These are phyloP conservation scores for Lipomyces anomalus DNA, from an alignment of 805 yeast genomes.

Conservation along the genomic window DNA sequence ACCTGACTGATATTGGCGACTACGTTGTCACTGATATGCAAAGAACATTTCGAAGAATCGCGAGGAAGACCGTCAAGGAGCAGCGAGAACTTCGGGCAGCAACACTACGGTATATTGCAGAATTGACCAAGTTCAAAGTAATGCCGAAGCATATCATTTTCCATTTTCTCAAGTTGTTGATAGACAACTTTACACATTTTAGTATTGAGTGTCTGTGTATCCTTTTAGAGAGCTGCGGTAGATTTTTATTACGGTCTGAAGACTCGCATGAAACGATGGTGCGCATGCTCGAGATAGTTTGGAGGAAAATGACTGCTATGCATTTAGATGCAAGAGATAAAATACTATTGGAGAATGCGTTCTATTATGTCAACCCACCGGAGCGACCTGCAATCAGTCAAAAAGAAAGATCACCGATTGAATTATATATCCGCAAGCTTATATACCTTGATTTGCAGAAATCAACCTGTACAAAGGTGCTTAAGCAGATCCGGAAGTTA, in stretches of 20 bases:
- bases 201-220: constrained; percentile 65
- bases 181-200: constrained; percentile 46
- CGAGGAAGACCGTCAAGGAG: constrained; percentile 11
- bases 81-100: constrained; percentile 18
- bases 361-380: constrained; percentile 34
- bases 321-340: constrained; percentile 50
- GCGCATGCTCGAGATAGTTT: constrained; percentile 55
- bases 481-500: constrained; percentile 39
- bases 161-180: constrained; percentile 62
- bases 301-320: constrained; percentile 44
- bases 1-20: constrained; percentile 46
- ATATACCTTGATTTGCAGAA: constrained; percentile 47
- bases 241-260: constrained; percentile 51
- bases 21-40: constrained; percentile 54
- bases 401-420: constrained; percentile 29
- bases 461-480: constrained; percentile 35
- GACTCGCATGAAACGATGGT: constrained; percentile 56
- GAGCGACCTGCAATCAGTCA: constrained; percentile 35
- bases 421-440: constrained; percentile 44
- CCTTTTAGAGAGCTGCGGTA: constrained; percentile 71
- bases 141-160: constrained; percentile 66
- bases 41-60: constrained; percentile 26
- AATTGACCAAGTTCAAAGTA: constrained; percentile 68
- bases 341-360: constrained; percentile 49
- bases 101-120: constrained; percentile 58